Conservation (phyloP, 495 filamentous ascomycete genomes). For the Hypoxylon lienhwacheense region DNA sequence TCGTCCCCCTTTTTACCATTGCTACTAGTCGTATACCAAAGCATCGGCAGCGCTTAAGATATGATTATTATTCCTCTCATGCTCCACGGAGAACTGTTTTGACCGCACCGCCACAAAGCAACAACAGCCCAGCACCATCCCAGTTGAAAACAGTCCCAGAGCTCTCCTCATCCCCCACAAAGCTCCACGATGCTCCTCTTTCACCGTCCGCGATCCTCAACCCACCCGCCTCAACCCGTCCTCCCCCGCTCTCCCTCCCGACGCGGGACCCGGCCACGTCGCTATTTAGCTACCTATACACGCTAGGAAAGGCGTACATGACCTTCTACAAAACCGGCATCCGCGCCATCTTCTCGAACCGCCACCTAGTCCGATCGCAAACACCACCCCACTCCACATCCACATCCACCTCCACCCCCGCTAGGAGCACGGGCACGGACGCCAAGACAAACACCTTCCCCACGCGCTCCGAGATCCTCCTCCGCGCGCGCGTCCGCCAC, state of each 20-base stretch:
- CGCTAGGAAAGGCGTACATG: slow-evolving; percentile 61
- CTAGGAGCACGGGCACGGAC: too few species aligned
- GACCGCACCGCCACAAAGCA: too few species aligned
- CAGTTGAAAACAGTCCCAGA: slow-evolving; percentile 3
- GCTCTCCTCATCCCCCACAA: background rate
- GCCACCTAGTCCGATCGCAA: slow-evolving; percentile 52
- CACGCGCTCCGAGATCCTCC: slow-evolving; percentile 38
- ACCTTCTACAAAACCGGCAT: slow-evolving; percentile 88
- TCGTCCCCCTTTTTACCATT: background rate
- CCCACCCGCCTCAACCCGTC: slow-evolving; percentile 60
- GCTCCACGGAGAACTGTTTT: too few species aligned
- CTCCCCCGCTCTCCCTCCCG: slow-evolving; percentile 60
- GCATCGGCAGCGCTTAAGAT: background rate
- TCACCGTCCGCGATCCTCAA: slow-evolving; percentile 48
- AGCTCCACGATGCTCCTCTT: background rate
- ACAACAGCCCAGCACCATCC: too few species aligned
- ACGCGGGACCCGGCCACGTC: slow-evolving; percentile 40
- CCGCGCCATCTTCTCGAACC: slow-evolving; percentile 65
- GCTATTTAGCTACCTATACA: slow-evolving; percentile 49
- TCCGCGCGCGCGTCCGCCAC: slow-evolving; percentile 63
- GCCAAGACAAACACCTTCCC: slow-evolving; percentile 30
- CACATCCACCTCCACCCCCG: slow-evolving; percentile 21
- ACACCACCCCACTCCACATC: slow-evolving; percentile 12
- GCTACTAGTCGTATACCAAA: background rate
- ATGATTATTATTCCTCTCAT: too few species aligned